Evolutionary conservation across 2,329 filamentous ascomycete species (phyloP).

Genomic region (Epicoccum sorghinum): DNA sequence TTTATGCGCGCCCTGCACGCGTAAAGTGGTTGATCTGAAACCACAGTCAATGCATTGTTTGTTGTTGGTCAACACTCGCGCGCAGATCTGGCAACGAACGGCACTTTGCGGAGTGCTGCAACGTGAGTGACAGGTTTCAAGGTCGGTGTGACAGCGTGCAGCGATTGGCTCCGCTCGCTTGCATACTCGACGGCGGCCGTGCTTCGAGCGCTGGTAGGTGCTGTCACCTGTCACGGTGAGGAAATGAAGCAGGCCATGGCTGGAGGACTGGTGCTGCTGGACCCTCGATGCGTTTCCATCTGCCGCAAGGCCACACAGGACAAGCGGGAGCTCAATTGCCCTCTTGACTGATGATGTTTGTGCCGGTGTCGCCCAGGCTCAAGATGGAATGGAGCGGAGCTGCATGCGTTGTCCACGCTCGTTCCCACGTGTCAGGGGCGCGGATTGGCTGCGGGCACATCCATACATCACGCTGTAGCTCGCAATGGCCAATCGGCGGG

Average conservation of each 20-base stretch:
- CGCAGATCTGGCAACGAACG: not conserved
- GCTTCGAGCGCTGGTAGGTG: conserved; percentile 13
- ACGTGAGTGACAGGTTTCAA: conserved; percentile 9
- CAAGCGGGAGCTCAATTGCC: not conserved
- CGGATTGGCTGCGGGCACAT: conserved; percentile 5
- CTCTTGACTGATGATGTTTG: not conserved
- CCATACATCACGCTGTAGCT: too few species aligned
- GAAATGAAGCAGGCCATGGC: conserved; percentile 16
- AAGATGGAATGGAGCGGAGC: not conserved
- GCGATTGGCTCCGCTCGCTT: conserved; percentile 5
- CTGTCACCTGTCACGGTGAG: conserved; percentile 8
- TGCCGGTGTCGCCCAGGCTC: not conserved
- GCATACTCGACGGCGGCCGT: not conserved
- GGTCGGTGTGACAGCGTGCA: conserved; percentile 3
- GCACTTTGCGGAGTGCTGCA: not conserved
- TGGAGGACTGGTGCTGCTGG: not conserved
- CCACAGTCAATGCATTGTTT: conserved; percentile 8
- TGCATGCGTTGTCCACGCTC: conserved; percentile 12
- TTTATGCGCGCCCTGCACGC: conserved; percentile 12
- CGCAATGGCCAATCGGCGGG: conserved; percentile 6
- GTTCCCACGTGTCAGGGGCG: conserved; percentile 12
- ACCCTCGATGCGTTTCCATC: too few species aligned
- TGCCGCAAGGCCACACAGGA: not conserved
- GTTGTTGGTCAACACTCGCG: conserved; percentile 11
- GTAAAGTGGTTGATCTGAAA: conserved; percentile 13